Evolutionary conservation across 2,329 filamentous ascomycete species (phyloP), one percentile per base, ranked within the genome.

Genomic region (Aschersonia sp.): DNA sequence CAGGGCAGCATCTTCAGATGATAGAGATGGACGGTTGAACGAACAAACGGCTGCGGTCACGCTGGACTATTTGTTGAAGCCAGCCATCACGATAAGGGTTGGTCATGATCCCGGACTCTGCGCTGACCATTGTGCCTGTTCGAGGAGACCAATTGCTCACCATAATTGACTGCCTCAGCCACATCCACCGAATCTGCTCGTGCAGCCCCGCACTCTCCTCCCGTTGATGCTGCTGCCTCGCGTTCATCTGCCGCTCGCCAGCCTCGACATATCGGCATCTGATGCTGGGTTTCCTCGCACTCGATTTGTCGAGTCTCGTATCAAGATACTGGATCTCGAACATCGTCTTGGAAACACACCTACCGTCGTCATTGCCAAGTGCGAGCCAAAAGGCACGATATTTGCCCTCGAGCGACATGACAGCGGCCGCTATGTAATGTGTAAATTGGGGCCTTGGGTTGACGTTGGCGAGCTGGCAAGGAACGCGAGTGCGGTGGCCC

Each of bases 351-450:
- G 72, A 49, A 71, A 67, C 22, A 62, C 64, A 9, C 67, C 73
- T 11, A 73, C 72, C 49, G 66, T 85, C 12, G 69, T 87, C 8
- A 67, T 87, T 49, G 80, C 78, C 31, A 70, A 76, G 49, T 69
- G 75, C 43, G 76, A 82, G 42, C 66, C 70, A 30, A 72, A 70
- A 50, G 67, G 69, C 48, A 68, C 66, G 37, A 52, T 76, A 0
- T 83, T 78, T 58, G 81, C 73, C 10, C 65, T 86, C n/a, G 84
- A 89, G 64, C 72, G 77, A 30, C 77, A 84, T 37, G 66, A 70
- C 12, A 62, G 66, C 44, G 73, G 73, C 1, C 66, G 83, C 4
- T 89, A 85, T 59, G 75, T 77, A 9, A 59, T 87, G 30, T 88
- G 81, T 61, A 80, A 76, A 55, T 66, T 92, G 42, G 81, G 77